phyloP scores from a whole-genome alignment of 768 basidiomycete species.

The Boletus huronensis region DNA sequence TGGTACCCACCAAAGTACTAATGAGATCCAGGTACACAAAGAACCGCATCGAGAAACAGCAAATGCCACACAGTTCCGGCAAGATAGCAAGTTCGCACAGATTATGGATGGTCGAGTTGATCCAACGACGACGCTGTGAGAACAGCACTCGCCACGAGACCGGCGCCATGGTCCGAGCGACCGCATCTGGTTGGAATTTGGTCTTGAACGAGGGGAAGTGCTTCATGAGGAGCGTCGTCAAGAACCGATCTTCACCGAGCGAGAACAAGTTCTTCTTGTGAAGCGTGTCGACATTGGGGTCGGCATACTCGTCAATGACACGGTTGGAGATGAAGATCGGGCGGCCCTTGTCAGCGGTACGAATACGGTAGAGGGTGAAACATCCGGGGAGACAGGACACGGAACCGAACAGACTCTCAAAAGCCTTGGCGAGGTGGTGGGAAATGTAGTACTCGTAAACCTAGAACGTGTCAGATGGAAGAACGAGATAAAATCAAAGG shows the following conservation, averaged over 20 bases:
- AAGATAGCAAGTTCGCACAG: slow-evolving; percentile 61
- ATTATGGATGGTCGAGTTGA: slow-evolving; percentile 71
- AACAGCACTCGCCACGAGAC: slow-evolving; percentile 59
- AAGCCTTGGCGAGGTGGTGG: slow-evolving; percentile 64
- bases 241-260: slow-evolving; percentile 68
- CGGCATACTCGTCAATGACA: slow-evolving; percentile 67
- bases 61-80: slow-evolving; percentile 63
- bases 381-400: slow-evolving; percentile 73
- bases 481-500: neutral
- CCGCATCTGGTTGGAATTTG: slow-evolving; percentile 63
- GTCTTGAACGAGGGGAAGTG: slow-evolving; percentile 69
- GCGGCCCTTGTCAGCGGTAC: slow-evolving; percentile 69
- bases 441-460: slow-evolving; percentile 71
- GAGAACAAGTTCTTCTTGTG: slow-evolving; percentile 71
- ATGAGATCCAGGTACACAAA: slow-evolving; percentile 67
- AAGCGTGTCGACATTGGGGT: slow-evolving; percentile 61
- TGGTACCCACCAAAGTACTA: slow-evolving; percentile 48
- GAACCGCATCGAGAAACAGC: slow-evolving; percentile 73
- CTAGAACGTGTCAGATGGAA: slow-evolving; percentile 26
- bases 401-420: slow-evolving; percentile 66
- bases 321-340: slow-evolving; percentile 71
- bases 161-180: slow-evolving; percentile 61
- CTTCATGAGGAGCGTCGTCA: slow-evolving; percentile 67
- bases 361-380: slow-evolving; percentile 68
- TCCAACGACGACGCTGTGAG: slow-evolving; percentile 70